Evolutionary conservation across 2,329 filamentous ascomycete genomes (phyloP), one percentile per base, ranked within the genome.

Genomic region (Penicillium sp.): DNA sequence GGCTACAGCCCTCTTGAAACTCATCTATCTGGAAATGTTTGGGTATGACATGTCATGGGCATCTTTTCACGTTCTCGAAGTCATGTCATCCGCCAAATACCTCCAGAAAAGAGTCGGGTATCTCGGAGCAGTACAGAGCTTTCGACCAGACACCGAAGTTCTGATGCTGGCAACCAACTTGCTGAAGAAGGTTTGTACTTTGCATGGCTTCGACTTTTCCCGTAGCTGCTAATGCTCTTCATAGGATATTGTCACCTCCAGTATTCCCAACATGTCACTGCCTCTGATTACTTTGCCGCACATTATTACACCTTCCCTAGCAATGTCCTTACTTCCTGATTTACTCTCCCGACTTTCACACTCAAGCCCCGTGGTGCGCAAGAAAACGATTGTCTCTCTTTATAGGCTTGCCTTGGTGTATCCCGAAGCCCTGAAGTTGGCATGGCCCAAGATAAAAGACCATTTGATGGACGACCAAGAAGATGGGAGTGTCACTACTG

Each of bases 1-100:
- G 81, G 92, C 94, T 21, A 97, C 92, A 34, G 94, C 94, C 45
- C 83, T 99, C 53, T 81, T 99, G 70, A 99, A 99, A 80, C 84
- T 99, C 67, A 88, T 97, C 52, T 99, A 99, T 74, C 85, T 99
- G 64, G 94, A 99, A 75, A 99, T 99, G 94, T 92, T 97, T 66
- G 94, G 94, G 15, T 90, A 97, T 73, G 94, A 97, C 76, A 99
- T 99, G 94, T 97, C 93, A 3, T 99, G 94, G 94, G 94, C 94
- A 4, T 92, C 92, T 13, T 99, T 99, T 78, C 91, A 99, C 74
- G 93, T 97, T 51, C 87, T 99, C 47, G 94, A 99, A 78, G 94
- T 99, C 77, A 99, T 99, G 94, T 96, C 92, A 38, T 96, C 91
- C 39, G 82, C 89, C 47, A 97, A 97, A 73, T 96, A 96, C 74